These are phyloP conservation scores for Penicillium turbatum DNA, from an alignment of 495 filamentous ascomycete species.

Conservation along the genomic window DNA sequence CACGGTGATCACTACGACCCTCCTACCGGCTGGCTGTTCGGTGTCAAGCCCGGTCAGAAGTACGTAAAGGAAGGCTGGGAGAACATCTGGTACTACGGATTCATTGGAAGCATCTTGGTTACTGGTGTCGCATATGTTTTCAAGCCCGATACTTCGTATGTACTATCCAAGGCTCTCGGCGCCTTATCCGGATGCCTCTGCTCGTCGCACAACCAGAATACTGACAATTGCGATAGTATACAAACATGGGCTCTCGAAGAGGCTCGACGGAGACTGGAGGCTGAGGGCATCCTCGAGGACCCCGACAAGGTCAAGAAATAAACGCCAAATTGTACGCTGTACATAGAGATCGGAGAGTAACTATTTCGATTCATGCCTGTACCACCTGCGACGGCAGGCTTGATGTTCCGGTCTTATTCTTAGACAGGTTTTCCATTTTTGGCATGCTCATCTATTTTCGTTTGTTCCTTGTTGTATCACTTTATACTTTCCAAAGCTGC, in stretches of 20 bases:
- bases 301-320: constrained; percentile 49
- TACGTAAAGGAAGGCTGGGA: constrained; percentile 97
- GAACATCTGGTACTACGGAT: constrained; percentile 79
- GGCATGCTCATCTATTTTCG: constrained; percentile 33
- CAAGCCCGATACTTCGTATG: constrained; percentile 98
- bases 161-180: constrained; percentile 21
- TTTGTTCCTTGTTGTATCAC: constrained; percentile 36
- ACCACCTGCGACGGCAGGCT: constrained; percentile 32
- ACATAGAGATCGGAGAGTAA: constrained; percentile 42
- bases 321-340: constrained; percentile 41
- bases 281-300: constrained; percentile 87
- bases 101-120: constrained; percentile 74
- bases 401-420: constrained; percentile 33
- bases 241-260: constrained; percentile 99
- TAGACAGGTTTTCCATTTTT: constrained; percentile 40
- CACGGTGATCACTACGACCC: constrained; percentile 86
- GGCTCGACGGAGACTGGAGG: constrained; percentile 86
- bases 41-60: constrained; percentile 88
- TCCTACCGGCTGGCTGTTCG: constrained; percentile 85
- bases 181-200: background rate
- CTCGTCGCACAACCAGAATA: constrained; percentile 1
- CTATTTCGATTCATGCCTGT: constrained; percentile 32
- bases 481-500: constrained; percentile 27
- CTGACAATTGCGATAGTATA: constrained; percentile 61
- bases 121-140: constrained; percentile 83